A percentile compares a stretch with the other conserved stretches of the same genome.
Evolutionary conservation across 2,329 filamentous ascomycete genomes (phyloP).

Genomic region (Colletotrichum chlorophyti): DNA sequence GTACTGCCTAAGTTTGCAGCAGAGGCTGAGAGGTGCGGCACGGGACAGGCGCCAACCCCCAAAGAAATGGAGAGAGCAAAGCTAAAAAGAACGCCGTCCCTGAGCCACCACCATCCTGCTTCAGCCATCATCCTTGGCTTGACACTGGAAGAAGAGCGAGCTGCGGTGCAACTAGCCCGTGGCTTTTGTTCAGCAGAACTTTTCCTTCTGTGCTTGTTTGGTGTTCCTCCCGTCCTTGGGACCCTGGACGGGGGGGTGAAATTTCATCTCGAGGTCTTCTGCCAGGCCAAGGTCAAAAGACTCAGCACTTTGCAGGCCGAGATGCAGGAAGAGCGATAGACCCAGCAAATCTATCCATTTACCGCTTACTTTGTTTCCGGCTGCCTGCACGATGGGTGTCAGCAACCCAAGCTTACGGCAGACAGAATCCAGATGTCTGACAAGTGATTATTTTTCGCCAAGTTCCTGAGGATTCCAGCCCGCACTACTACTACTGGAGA

Average conservation of each 20-base stretch:
- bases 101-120: conserved; percentile 15
- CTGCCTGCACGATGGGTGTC: conserved; percentile 6
- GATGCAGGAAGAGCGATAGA: no score
- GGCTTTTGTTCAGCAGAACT: conserved; percentile 2
- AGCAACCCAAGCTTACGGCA: conserved; percentile 17
- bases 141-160: background rate
- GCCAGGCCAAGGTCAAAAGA: background rate
- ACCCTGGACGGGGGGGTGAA: no score
- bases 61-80: conserved; percentile 21
- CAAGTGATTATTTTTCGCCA: background rate
- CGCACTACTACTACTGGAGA: no score
- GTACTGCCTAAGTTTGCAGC: no score
- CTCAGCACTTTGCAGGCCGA: background rate
- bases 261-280: background rate
- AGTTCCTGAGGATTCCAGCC: background rate
- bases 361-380: no score
- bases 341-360: no score
- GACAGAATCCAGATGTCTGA: conserved; percentile 11
- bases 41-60: background rate
- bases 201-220: background rate
- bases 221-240: background rate
- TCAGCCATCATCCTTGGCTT: conserved; percentile 22
- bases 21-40: background rate
- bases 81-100: conserved; percentile 22
- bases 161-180: background rate